phyloP scores from a whole-genome alignment of 2,329 filamentous ascomycete genomes.

The Neofusicoccum sp. region DNA sequence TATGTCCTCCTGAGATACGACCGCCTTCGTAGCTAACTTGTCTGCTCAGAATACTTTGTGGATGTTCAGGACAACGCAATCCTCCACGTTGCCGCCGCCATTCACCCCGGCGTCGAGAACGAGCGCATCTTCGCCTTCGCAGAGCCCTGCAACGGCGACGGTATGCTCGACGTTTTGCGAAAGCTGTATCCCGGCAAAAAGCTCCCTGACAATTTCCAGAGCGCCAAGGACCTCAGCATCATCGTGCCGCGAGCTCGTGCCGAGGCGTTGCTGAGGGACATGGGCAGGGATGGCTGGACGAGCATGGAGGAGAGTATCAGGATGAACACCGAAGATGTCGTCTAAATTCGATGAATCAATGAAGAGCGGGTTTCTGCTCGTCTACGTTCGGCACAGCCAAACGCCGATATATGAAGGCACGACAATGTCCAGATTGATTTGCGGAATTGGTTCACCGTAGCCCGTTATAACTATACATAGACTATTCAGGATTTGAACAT shows the following conservation, averaged over 20 bases:
- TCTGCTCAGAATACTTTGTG: slow-evolving; percentile 24
- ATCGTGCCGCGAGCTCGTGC: not conserved
- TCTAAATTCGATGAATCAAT: not conserved
- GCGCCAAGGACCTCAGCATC: not conserved
- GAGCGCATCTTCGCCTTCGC: slow-evolving; percentile 27
- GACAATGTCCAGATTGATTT: too few species aligned
- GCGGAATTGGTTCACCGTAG: too few species aligned
- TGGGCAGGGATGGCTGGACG: slow-evolving; percentile 7
- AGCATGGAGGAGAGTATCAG: slow-evolving; percentile 17
- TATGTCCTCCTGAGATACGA: not conserved
- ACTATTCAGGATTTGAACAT: too few species aligned
- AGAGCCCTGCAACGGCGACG: slow-evolving; percentile 21
- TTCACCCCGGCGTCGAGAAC: slow-evolving; percentile 21
- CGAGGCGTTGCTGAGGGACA: slow-evolving; percentile 5
- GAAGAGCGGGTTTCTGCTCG: too few species aligned
- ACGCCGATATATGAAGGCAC: too few species aligned
- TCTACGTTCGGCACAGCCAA: too few species aligned
- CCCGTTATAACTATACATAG: too few species aligned
- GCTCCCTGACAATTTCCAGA: not conserved
- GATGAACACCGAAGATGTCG: slow-evolving; percentile 5
- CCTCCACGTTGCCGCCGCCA: slow-evolving; percentile 27
- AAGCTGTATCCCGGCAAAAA: not conserved
- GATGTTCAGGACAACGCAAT: slow-evolving; percentile 28
- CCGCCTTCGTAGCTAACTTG: not conserved
- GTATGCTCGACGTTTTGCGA: slow-evolving; percentile 21